Evolutionary conservation across 306 rosid genomes (phyloP).

Genomic region (Datisca glomerata): DNA sequence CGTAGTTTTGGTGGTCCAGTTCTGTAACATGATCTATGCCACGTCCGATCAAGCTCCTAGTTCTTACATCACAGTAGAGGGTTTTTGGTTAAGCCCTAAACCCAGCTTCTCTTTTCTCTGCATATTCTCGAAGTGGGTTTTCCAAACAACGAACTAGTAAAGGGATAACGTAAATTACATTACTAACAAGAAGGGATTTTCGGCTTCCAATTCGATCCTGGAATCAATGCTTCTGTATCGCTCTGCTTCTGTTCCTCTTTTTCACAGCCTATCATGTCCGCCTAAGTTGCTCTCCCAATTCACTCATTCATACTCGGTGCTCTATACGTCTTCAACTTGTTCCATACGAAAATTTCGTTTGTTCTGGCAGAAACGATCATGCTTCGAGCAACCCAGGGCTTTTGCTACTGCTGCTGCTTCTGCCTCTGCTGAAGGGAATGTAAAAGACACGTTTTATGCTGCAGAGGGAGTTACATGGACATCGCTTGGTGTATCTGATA

Average conservation of each 20-base stretch:
- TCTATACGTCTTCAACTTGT: constrained; percentile 16
- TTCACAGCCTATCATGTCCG: constrained; percentile 34
- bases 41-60: too few relatives aligned
- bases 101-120: background rate
- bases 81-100: background rate
- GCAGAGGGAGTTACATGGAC: constrained; percentile 70
- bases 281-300: constrained; percentile 35
- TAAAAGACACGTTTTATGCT: constrained; percentile 59
- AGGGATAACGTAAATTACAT: constrained; percentile 1
- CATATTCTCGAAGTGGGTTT: background rate
- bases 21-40: too few relatives aligned
- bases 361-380: constrained; percentile 17
- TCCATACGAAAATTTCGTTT: constrained; percentile 20
- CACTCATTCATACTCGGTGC: constrained; percentile 20
- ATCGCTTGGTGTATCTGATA: constrained; percentile 66
- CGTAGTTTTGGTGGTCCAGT: too few relatives aligned
- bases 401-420: constrained; percentile 24
- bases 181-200: background rate
- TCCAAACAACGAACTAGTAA: background rate
- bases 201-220: background rate
- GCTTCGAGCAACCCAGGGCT: constrained; percentile 21
- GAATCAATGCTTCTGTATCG: constrained; percentile 40
- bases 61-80: background rate
- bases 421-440: constrained; percentile 21
- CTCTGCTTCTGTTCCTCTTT: constrained; percentile 34